Percentiles rank a stretch among this genome's conserved stretches.
Conservation (phyloP, 1,284 basidiomycete species). For the Cryptococcus sp. region DNA sequence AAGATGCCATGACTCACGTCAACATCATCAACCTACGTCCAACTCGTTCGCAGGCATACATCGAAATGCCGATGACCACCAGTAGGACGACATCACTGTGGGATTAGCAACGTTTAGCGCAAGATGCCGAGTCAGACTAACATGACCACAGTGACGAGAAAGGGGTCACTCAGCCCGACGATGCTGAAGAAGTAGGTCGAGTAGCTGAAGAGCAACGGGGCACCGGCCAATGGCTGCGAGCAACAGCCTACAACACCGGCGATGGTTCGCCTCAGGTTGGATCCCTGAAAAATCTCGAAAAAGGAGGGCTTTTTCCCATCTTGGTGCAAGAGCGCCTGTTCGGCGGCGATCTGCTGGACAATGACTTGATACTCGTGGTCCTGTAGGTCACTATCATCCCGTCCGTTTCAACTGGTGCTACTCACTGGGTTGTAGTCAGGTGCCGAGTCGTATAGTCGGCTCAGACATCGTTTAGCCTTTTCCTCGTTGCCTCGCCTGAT, state of each 20-base stretch:
- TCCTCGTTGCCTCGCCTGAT: slow-evolving; percentile 1
- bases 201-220: slow-evolving; percentile 13
- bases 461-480: not conserved
- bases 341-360: slow-evolving; percentile 3
- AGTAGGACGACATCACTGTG: slow-evolving; percentile 1
- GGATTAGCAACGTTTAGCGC: too few relatives aligned
- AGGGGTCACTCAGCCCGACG: slow-evolving; percentile 8
- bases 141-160: not conserved
- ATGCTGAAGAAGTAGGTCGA: slow-evolving; percentile 13
- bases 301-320: not conserved
- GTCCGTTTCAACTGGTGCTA: slow-evolving; percentile 7
- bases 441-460: not conserved
- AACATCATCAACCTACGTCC: slow-evolving; percentile 1
- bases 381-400: slow-evolving; percentile 11
- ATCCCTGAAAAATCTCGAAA: slow-evolving; percentile 11
- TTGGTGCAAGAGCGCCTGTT: not conserved
- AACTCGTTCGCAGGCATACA: not conserved
- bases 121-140: not conserved
- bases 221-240: slow-evolving; percentile 7
- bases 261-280: slow-evolving; percentile 12
- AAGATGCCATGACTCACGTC: not conserved
- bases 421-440: not conserved
- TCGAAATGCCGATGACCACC: not conserved
- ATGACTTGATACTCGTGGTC: slow-evolving; percentile 4
- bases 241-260: slow-evolving; percentile 6